Base-by-base conservation (phyloP, 305 asterid genomes). In the Fraxinus velutina region DNA sequence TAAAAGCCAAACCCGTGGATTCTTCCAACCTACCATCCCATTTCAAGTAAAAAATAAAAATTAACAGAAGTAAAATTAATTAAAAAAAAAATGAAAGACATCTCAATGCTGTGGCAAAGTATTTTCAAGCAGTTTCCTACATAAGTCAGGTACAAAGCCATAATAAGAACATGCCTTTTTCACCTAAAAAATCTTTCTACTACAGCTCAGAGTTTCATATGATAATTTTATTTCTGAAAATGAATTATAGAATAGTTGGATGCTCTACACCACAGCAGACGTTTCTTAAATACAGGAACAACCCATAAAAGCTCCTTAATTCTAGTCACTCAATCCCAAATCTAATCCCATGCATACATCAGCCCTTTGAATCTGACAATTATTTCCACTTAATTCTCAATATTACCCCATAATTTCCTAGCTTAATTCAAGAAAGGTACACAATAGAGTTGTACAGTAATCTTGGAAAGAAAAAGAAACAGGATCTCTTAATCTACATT, bases 1-100 rank as follows among this genome's bases (percentile, higher is more conserved):
- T 91, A 80, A 96, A 92, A 75, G 84, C 95, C 95, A 96, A 91
- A 78, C 99, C 99, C 10, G 98, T 96, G 88, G 98, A 89, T 85
- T 94, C 98, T 89, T 96, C 99, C 89, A 96, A 93, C 91, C 99
- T 96, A 92, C 82, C 89, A 85, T 76, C 73, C 80, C 75, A 79
- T 78, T 73, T 79, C 82, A 85, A 73, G 82, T 78, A 79, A 64
- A 27, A 50, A 50, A 15, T 50, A 83, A 82, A 79, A 79, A 78
- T 64, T 57, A 55, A 33, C 73, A 79, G 36, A 73, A 78, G 42
- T 33, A 76, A 47, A 81, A 22, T 77, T 21, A 19, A 60, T 64
- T 5, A 8, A 7, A 66, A 17, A 27, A 29, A 68, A 64, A 60
- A 13, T 62, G 50, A 21, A 37, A 24, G 37, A 66, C 66, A 30